Evolutionary conservation across 345 rosid genomes (phyloP), one percentile per base, ranked within the genome.

Genomic region (Theobroma cacao): DNA sequence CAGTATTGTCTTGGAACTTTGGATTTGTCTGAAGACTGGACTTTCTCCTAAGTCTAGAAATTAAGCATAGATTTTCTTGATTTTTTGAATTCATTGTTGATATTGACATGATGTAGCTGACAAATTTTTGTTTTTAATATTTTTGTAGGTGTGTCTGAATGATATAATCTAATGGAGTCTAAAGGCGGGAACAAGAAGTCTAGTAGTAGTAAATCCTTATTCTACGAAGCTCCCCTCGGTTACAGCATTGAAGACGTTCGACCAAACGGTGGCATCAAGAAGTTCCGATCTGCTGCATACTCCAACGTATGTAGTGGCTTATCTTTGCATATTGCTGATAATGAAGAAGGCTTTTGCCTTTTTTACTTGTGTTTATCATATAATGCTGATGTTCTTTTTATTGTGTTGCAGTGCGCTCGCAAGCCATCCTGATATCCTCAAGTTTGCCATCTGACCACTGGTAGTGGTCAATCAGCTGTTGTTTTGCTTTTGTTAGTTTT

Each of bases 161-260:
- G 98, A 78, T 78, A 91, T 88, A 89, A 93, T 78, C 92, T 88
- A 89, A 93, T 93, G 98, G 95, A 93, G 86, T 87, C 93, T 1
- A 90, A 94, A 91, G 92, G 92, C 75, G 93, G 98, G 78, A 91
- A 89, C 73, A 88, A 90, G 89, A 90, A 86, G 91, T 89, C 89
- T 75, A 84, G 86, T 78, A 87, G 90, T 82, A 86, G 85, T 87
- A 88, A 80, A 75, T 80, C 89, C 4, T 75, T 85, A 38, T 88
- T 86, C 86, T 92, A 90, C 85, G 97, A 92, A 92, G 97, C 98
- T 85, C 95, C 98, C 58, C 95, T 94, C 28, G 97, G 93, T 75
- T 94, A 92, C 87, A 82, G 91, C 94, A 94, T 91, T 83, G 97
- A 94, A 88, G 98, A 94, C 94, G 65, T 94, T 80, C 87, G 97